These are phyloP conservation scores for Berberis vulgaris DNA, from an alignment of 164 flowering plant genomes.

Conservation along the genomic window DNA sequence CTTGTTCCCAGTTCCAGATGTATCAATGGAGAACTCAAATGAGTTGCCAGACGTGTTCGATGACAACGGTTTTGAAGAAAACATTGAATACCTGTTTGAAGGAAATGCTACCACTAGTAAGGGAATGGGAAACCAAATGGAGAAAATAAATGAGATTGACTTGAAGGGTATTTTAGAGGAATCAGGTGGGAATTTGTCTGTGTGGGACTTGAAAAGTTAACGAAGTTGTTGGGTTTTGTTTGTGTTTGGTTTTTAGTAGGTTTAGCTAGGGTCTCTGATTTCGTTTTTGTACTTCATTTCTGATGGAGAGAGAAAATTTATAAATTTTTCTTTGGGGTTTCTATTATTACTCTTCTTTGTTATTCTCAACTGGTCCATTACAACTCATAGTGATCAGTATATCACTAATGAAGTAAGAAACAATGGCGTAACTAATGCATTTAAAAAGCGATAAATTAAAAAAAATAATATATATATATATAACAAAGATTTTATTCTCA, in stretches of 20 bases:
- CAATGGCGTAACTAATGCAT: no score
- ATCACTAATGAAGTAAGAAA: no score
- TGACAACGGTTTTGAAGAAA: constrained; percentile 36
- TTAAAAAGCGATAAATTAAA: no score
- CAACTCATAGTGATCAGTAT: no score
- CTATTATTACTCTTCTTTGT: no score
- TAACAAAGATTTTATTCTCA: no score
- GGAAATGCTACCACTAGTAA: background rate
- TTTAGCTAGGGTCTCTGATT: no score
- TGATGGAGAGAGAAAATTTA: no score
- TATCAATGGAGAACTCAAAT: constrained; percentile 20
- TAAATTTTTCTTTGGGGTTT: no score
- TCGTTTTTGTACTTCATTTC: no score
- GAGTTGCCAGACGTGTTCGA: constrained; percentile 34
- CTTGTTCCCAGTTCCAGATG: constrained; percentile 20
- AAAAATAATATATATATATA: no score
- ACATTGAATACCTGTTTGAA: constrained; percentile 43
- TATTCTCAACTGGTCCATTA: no score
- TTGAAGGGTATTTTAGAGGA: background rate
- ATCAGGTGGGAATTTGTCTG: background rate
- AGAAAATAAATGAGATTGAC: background rate
- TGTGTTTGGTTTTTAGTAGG: background rate
- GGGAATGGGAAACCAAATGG: background rate
- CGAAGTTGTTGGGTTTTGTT: background rate
- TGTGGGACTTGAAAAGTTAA: background rate